phyloP scores from a whole-genome alignment of 805 yeast species.

The Yamadazyma endophytica region DNA sequence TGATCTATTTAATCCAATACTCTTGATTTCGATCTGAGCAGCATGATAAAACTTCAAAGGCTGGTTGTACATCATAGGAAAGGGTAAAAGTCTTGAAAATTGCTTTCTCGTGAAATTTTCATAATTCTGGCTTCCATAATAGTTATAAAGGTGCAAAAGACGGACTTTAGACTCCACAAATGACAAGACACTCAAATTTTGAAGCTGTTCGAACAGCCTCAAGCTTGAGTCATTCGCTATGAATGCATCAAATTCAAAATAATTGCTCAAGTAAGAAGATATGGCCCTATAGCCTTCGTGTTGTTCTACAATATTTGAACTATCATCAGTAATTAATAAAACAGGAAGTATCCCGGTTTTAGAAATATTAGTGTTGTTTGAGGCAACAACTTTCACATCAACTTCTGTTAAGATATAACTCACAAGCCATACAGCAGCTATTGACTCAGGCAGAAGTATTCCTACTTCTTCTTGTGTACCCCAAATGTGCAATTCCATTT shows the following conservation, averaged over 20 bases:
- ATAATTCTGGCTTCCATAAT: slow-evolving; percentile 62
- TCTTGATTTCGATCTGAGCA: slow-evolving; percentile 31
- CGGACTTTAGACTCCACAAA: no score
- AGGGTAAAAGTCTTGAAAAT: slow-evolving; percentile 53
- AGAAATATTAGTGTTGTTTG: slow-evolving; percentile 56
- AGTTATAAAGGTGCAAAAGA: no score
- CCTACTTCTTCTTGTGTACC: slow-evolving; percentile 41
- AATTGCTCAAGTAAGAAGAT: slow-evolving; percentile 3
- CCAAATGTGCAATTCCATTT: slow-evolving; percentile 49
- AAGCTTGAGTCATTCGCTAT: no score
- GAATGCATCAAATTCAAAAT: not conserved
- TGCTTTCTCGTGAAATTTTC: slow-evolving; percentile 54
- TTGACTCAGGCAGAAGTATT: slow-evolving; percentile 47
- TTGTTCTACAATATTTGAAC: slow-evolving; percentile 9
- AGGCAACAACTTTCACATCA: slow-evolving; percentile 39
- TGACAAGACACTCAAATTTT: no score
- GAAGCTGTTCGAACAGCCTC: no score
- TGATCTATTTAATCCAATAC: slow-evolving; percentile 25
- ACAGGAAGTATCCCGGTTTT: slow-evolving; percentile 49
- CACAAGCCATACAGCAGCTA: slow-evolving; percentile 45
- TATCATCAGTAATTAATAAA: slow-evolving; percentile 21
- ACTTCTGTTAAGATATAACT: slow-evolving; percentile 14
- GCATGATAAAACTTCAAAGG: slow-evolving; percentile 45
- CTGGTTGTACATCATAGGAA: slow-evolving; percentile 72
- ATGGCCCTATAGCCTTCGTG: slow-evolving; percentile 19